These are phyloP conservation scores for Diddensiella santjacobensis DNA, from an alignment of 805 yeast species.

Conservation along the genomic window DNA sequence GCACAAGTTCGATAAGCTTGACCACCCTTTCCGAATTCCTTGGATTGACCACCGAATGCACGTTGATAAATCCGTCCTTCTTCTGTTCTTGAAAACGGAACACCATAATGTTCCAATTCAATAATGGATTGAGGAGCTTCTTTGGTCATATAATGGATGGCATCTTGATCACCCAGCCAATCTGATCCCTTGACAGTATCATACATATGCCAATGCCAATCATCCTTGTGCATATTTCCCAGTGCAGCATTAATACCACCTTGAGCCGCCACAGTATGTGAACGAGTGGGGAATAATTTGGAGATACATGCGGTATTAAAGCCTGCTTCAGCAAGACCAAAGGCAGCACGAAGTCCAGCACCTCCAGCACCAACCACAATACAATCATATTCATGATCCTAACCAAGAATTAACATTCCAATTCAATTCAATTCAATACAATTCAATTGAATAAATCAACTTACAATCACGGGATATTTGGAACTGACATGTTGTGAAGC, in stretches of 20 bases:
- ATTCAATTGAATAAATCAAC: too few relatives aligned
- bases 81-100: slow-evolving; percentile 95
- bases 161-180: slow-evolving; percentile 99
- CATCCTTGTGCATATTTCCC: slow-evolving; percentile 97
- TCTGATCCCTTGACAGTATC: slow-evolving; percentile 99
- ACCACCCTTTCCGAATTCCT: slow-evolving; percentile 95
- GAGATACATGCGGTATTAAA: slow-evolving; percentile 96
- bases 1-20: slow-evolving; percentile 99
- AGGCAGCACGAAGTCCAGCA: slow-evolving; percentile 98
- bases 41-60: slow-evolving; percentile 98
- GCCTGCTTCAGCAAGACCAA: slow-evolving; percentile 95
- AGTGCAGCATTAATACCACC: slow-evolving; percentile 99
- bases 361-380: slow-evolving; percentile 99
- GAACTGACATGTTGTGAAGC: slow-evolving; percentile 55
- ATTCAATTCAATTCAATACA: too few relatives aligned
- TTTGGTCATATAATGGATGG: slow-evolving; percentile 97
- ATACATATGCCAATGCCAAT: slow-evolving; percentile 99
- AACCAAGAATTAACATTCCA: too few relatives aligned
- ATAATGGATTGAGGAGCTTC: slow-evolving; percentile 96
- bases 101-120: slow-evolving; percentile 97
- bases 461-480: slow-evolving; percentile 73
- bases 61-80: slow-evolving; percentile 97
- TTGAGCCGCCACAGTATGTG: slow-evolving; percentile 98
- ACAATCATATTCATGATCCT: slow-evolving; percentile 96
- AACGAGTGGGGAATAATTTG: slow-evolving; percentile 95